Evolutionary conservation across 495 filamentous ascomycete genomes (phyloP).

Genomic region (Halenospora varia): DNA sequence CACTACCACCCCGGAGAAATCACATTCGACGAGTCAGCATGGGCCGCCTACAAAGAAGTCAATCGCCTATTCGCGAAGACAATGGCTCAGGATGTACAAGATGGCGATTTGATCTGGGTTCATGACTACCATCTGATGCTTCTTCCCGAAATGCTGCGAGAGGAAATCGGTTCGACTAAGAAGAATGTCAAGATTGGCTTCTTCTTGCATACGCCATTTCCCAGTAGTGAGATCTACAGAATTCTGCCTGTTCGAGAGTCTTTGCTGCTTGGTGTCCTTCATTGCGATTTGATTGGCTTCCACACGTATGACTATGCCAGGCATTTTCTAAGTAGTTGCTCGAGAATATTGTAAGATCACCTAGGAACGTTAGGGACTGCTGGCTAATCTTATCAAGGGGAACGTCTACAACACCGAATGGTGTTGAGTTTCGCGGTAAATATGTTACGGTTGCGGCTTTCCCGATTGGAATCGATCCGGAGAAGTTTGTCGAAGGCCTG

Average conservation of each 20-base stretch:
- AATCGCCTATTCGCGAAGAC: slow-evolving; percentile 82
- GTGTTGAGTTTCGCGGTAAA: slow-evolving; percentile 72
- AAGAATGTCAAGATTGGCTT: slow-evolving; percentile 89
- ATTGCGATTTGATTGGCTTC: slow-evolving; percentile 87
- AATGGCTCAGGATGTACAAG: slow-evolving; percentile 65
- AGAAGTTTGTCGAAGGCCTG: slow-evolving; percentile 86
- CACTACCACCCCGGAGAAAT: slow-evolving; percentile 96
- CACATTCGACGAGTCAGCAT: slow-evolving; percentile 79
- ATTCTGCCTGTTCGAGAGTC: slow-evolving; percentile 84
- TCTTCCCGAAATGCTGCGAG: slow-evolving; percentile 77
- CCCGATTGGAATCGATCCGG: slow-evolving; percentile 92
- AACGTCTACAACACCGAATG: slow-evolving; percentile 76
- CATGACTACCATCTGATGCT: slow-evolving; percentile 98
- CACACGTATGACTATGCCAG: slow-evolving; percentile 93
- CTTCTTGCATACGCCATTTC: slow-evolving; percentile 93
- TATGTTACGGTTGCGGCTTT: slow-evolving; percentile 76
- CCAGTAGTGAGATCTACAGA: slow-evolving; percentile 86
- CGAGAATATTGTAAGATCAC: slow-evolving; percentile 65
- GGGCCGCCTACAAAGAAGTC: slow-evolving; percentile 82
- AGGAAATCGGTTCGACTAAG: slow-evolving; percentile 62
- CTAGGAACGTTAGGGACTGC: neutral
- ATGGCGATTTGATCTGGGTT: slow-evolving; percentile 87
- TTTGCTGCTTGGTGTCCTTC: slow-evolving; percentile 72
- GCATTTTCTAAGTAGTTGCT: slow-evolving; percentile 86
- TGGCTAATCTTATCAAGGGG: slow-evolving; percentile 46